A percentile compares a stretch with the other conserved stretches of the same genome.
These are phyloP conservation scores for Boletus huronensis DNA, from an alignment of 768 basidiomycete species.

Conservation along the genomic window DNA sequence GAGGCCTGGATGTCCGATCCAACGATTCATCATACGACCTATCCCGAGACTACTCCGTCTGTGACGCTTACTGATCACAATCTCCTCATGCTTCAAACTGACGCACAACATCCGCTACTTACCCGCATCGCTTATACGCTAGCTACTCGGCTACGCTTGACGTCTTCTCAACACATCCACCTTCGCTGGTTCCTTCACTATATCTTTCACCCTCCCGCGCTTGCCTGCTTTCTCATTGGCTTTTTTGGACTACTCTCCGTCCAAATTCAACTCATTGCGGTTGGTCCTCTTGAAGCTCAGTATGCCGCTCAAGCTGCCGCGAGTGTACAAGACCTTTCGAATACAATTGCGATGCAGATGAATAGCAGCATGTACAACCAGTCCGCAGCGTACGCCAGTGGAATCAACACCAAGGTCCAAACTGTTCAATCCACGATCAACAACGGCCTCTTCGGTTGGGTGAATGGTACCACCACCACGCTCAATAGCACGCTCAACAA, in stretches of 20 bases:
- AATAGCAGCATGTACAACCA: conserved; percentile 83
- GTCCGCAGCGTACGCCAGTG: conserved; percentile 71
- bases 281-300: conserved; percentile 67
- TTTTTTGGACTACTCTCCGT: conserved; percentile 84
- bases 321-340: conserved; percentile 63
- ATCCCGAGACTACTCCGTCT: conserved; percentile 39
- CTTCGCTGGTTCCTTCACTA: conserved; percentile 89
- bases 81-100: conserved; percentile 68
- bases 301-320: conserved; percentile 61
- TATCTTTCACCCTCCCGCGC: conserved; percentile 86
- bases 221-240: conserved; percentile 91
- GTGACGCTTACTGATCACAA: conserved; percentile 71
- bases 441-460: conserved; percentile 90
- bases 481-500: conserved; percentile 82
- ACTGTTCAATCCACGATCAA: conserved; percentile 75
- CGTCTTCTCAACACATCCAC: conserved; percentile 60
- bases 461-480: conserved; percentile 83
- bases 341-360: conserved; percentile 67
- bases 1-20: conserved; percentile 78
- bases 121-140: conserved; percentile 59
- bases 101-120: conserved; percentile 69
- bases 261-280: conserved; percentile 79
- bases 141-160: conserved; percentile 48
- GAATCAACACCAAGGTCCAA: conserved; percentile 70
- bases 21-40: conserved; percentile 42